Percentiles rank a stretch among this genome's conserved stretches.
phyloP scores from a whole-genome alignment of 495 filamentous ascomycete species.

The Penicillium argentinense region DNA sequence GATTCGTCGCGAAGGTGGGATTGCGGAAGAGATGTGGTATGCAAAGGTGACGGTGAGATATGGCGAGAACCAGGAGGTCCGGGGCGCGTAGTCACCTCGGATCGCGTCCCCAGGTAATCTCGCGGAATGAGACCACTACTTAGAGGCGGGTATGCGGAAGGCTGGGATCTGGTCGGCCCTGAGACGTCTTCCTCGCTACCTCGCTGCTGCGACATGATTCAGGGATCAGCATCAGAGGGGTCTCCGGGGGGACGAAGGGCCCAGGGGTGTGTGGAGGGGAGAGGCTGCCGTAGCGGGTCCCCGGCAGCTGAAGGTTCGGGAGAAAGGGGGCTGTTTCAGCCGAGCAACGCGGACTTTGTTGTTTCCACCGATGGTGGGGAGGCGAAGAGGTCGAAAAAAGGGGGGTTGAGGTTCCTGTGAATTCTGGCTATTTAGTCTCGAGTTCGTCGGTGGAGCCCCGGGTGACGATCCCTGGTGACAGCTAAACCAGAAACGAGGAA shows the following conservation, averaged over 20 bases:
- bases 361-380: neutral
- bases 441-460: constrained; percentile 12
- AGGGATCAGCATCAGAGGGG: constrained; percentile 31
- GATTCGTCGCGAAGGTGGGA: constrained; percentile 25
- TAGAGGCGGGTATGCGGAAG: constrained; percentile 14
- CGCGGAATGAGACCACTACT: constrained; percentile 32
- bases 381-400: constrained; percentile 4
- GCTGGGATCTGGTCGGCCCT: constrained; percentile 17
- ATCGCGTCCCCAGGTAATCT: constrained; percentile 33
- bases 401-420: constrained; percentile 1
- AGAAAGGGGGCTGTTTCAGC: constrained; percentile 14
- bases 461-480: constrained; percentile 19
- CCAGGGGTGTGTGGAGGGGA: constrained; percentile 4
- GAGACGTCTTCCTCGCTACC: constrained; percentile 28
- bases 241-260: constrained; percentile 19
- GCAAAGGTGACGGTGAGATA: constrained; percentile 37
- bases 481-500: constrained; percentile 9
- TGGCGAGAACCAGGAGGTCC: constrained; percentile 29
- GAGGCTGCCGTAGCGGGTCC: constrained; percentile 19
- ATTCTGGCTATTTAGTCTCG: constrained; percentile 9
- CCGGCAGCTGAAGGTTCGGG: constrained; percentile 26
- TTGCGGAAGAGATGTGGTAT: constrained; percentile 31
- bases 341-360: constrained; percentile 11
- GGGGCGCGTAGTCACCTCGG: constrained; percentile 28
- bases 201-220: constrained; percentile 46